These are phyloP conservation scores for Lolium multiflorum DNA, from an alignment of 176 grass and related monocot genomes.

Conservation along the genomic window DNA sequence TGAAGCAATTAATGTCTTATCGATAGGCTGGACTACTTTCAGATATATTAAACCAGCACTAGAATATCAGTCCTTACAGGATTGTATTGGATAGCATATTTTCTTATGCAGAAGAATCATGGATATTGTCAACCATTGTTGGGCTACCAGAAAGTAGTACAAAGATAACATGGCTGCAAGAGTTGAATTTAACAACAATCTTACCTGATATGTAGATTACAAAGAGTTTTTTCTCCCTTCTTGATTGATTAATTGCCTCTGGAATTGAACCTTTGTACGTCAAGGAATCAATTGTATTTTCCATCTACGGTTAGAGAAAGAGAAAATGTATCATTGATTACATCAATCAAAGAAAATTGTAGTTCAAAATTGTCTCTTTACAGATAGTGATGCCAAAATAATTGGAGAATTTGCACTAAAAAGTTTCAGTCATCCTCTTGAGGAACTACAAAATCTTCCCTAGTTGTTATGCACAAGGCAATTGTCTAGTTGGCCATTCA, in stretches of 20 bases:
- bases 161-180: not conserved
- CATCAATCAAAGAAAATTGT: not conserved
- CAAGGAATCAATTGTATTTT: conserved; percentile 65
- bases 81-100: conserved; percentile 11
- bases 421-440: not conserved
- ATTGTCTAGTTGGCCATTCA: conserved; percentile 1
- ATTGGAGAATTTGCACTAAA: not conserved
- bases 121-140: conserved; percentile 4
- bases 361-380: not conserved
- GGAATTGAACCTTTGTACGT: conserved; percentile 80
- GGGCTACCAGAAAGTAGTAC: not conserved
- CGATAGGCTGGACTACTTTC: conserved; percentile 4
- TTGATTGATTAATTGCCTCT: conserved; percentile 83
- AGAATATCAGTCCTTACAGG: conserved; percentile 20
- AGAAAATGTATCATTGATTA: not conserved
- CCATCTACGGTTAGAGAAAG: conserved; percentile 63
- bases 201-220: conserved; percentile 93
- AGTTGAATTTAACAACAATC: conserved; percentile 3
- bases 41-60: not conserved
- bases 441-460: not conserved
- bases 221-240: conserved; percentile 88
- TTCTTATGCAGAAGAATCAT: not conserved
- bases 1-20: conserved; percentile 15
- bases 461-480: conserved; percentile 9
- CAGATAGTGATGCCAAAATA: not conserved